A percentile compares a stretch with the other conserved stretches of the same genome.
Conservation (phyloP, 1,139 yeast species). For the Saccharomyces hybrid region DNA sequence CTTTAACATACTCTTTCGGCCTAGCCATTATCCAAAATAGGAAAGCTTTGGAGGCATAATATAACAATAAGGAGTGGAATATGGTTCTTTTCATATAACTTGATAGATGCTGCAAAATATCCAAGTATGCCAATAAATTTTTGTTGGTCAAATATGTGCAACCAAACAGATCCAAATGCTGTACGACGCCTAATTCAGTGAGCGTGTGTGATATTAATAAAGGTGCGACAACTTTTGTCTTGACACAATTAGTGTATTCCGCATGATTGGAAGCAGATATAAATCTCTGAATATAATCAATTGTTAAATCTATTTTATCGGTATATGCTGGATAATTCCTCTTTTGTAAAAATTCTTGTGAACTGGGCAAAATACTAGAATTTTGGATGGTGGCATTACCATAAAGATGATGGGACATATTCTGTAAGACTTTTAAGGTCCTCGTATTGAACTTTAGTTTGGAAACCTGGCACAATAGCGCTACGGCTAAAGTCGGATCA, state of each 20-base stretch:
- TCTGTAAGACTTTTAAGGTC: constrained; percentile 13
- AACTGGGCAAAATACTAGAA: constrained; percentile 14
- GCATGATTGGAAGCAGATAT: constrained; percentile 28
- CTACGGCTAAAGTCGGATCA: constrained; percentile 14
- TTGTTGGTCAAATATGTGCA: constrained; percentile 20
- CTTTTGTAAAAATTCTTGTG: constrained; percentile 13
- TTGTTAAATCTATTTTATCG: constrained; percentile 21
- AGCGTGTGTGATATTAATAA: constrained; percentile 15
- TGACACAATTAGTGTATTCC: constrained; percentile 19
- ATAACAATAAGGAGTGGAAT: constrained; percentile 20
- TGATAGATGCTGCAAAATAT: constrained; percentile 18
- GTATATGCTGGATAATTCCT: constrained; percentile 14
- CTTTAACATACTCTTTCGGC: constrained; percentile 23
- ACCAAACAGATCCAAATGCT: constrained; percentile 24
- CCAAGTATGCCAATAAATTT: constrained; percentile 18
- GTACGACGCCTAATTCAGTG: constrained; percentile 18
- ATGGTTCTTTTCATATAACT: constrained; percentile 19
- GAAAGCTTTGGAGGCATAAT: constrained; percentile 24
- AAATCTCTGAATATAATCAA: constrained; percentile 22
- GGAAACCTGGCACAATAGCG: constrained; percentile 13
- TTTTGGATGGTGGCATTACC: constrained; percentile 13
- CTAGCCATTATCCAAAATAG: constrained; percentile 28
- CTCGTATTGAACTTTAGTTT: constrained; percentile 20
- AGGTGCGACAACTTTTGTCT: constrained; percentile 16
- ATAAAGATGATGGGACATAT: constrained; percentile 16